A percentile compares a stretch with the other conserved stretches of the same genome.
Conservation (phyloP, 2,329 filamentous ascomycete genomes). For the Hymenotorrendiella dingleyae region DNA sequence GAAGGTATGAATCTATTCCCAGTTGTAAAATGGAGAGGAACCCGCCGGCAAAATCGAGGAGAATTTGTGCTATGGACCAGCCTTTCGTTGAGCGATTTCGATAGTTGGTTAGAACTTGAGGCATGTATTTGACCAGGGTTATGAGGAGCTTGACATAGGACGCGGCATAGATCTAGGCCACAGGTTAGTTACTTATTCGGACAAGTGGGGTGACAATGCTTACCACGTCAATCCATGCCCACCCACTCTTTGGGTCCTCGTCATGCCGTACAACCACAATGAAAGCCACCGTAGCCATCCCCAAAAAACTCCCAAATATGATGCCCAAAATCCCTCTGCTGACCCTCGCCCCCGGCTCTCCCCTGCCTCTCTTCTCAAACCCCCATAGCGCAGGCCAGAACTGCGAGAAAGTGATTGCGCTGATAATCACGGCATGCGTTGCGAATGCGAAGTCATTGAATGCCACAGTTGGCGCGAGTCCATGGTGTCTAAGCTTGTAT, state of each 20-base stretch:
- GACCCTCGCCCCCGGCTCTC: constrained; percentile 46
- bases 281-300: constrained; percentile 42
- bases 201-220: too few species aligned
- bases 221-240: constrained; percentile 57
- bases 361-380: constrained; percentile 52
- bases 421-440: constrained; percentile 69
- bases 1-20: constrained; percentile 75
- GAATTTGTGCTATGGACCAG: constrained; percentile 80
- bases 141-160: constrained; percentile 86
- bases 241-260: constrained; percentile 39
- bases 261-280: constrained; percentile 36
- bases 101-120: constrained; percentile 79
- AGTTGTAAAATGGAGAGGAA: constrained; percentile 77
- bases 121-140: constrained; percentile 88
- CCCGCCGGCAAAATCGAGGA: constrained; percentile 78
- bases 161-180: constrained; percentile 50
- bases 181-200: not conserved
- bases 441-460: constrained; percentile 91
- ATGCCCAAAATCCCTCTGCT: constrained; percentile 62
- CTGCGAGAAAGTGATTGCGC: constrained; percentile 69
- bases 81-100: constrained; percentile 78
- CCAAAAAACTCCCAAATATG: constrained; percentile 60
- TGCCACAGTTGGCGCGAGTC: constrained; percentile 74
- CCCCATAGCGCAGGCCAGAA: constrained; percentile 70
- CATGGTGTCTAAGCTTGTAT: constrained; percentile 74